Base-by-base conservation (phyloP, 169 alveolate genomes). In the Babesia bigemina region DNA sequence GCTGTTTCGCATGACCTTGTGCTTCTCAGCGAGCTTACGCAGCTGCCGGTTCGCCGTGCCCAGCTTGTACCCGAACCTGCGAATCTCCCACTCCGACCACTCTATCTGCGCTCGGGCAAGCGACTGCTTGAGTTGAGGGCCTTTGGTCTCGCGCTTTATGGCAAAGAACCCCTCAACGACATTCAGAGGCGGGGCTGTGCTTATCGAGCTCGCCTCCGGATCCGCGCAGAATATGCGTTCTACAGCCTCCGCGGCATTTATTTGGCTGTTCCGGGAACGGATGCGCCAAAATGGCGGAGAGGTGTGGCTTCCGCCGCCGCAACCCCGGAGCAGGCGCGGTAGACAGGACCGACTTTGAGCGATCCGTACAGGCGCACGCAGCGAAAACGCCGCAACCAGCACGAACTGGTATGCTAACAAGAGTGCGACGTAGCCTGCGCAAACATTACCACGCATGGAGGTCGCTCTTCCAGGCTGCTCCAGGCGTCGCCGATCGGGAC, bases 41-140 rank as follows among this genome's bases (percentile, higher is more conserved):
- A 81, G 22, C 76, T 81, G 79, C 44, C 50, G 47, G 67, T 81
- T 81, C 55, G 63, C 73, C 29, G 77, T 71, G 44, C 84, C 88
- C 26, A 81, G 39, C 39, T 81, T 81, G 73, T 72, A 81, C 17
- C 77, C 66, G 65, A 81, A 81, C 47, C 88, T 70, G 61, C 85
- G 56, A 0, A 74, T 75, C 66, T 81, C 88, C 60, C 63, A 81
- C 56, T 72, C 53, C 0, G 88, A 85, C 88, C 88, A 81, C 57
- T 48, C 52, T 36, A 74, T 74, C 59, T 67, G 52, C 4, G 65
- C 39, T 2, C 53, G 28, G 22, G 16, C 22, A 36, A 55, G 67
- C 36, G 50, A 16, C 16, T 52, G 16, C 44, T 28, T 50, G 42
- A 67, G 22, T 22, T 28, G 29, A 6, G 14, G 55, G 10, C 19